These are phyloP conservation scores for Megacollybia marginata DNA, from an alignment of 768 basidiomycete genomes.

Conservation along the genomic window DNA sequence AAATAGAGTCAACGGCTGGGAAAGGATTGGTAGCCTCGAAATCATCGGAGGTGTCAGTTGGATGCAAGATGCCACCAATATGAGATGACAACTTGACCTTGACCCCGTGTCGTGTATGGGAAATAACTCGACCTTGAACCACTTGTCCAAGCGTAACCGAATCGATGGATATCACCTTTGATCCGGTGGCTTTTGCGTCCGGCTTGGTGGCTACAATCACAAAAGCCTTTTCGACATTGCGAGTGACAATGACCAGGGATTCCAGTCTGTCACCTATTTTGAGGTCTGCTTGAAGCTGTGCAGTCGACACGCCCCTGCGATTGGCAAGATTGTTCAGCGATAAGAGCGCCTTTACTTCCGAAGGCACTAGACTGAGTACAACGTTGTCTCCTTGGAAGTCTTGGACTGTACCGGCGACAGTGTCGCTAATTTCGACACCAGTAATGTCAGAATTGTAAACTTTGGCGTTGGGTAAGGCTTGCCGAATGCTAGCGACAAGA, in stretches of 20 bases:
- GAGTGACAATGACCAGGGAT: slow-evolving; percentile 83
- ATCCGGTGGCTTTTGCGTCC: slow-evolving; percentile 45
- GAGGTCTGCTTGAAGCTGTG: slow-evolving; percentile 56
- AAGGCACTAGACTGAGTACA: slow-evolving; percentile 65
- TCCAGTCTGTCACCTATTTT: slow-evolving; percentile 64
- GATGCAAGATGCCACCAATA: slow-evolving; percentile 72
- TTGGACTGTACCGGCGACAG: slow-evolving; percentile 59
- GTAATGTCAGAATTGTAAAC: slow-evolving; percentile 54
- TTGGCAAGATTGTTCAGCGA: slow-evolving; percentile 86
- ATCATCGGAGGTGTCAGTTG: slow-evolving; percentile 78
- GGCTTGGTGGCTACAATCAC: slow-evolving; percentile 78
- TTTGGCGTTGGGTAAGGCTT: slow-evolving; percentile 51
- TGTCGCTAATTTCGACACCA: slow-evolving; percentile 69
- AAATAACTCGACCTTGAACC: slow-evolving; percentile 73
- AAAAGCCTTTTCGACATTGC: slow-evolving; percentile 78
- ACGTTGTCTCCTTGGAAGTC: slow-evolving; percentile 85
- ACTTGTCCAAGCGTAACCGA: slow-evolving; percentile 64
- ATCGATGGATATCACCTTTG: slow-evolving; percentile 54
- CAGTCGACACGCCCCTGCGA: slow-evolving; percentile 54
- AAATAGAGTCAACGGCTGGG: slow-evolving; percentile 54
- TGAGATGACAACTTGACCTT: slow-evolving; percentile 68
- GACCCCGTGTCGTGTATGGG: slow-evolving; percentile 64
- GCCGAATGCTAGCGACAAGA: slow-evolving; percentile 82
- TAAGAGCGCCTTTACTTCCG: slow-evolving; percentile 69
- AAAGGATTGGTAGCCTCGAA: slow-evolving; percentile 52